Evolutionary conservation across 1,284 basidiomycete species (phyloP), one percentile per base, ranked within the genome.

Genomic region (Gymnopus androsaceus): DNA sequence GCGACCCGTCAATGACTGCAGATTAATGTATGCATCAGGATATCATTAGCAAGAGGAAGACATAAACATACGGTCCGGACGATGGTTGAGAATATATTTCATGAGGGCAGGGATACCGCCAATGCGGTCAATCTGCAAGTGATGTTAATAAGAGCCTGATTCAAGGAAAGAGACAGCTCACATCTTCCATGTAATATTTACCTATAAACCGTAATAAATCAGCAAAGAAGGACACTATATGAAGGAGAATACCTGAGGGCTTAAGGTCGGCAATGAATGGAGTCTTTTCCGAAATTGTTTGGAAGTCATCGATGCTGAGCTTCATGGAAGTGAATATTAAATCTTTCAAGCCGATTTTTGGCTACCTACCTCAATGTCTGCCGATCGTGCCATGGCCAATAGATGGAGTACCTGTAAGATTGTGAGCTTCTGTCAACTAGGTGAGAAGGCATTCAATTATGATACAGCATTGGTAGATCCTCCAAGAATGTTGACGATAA

Each of bases 251-350:
- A 52, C 51, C 51, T 12, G 51, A 52, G 4, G 51, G 87, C 85
- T 94, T 95, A 62, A 98, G 80, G 69, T 99, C 93, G 30, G 93
- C 94, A 14, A 98, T 82, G 76, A 91, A 95, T n/a, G 96, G 96
- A 0, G 94, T 93, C 64, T 83, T 87, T 73, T 97, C 86, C 2
- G 92, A 88, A 44, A 97, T 84, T 55, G 71, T 74, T 74, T 96
- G 93, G 81, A 98, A 96, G 74, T 99, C 96, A 66, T 98, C 95
- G 63, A 99, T 92, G 11, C 82, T 88, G 54, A 99, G 84, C 33
- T 62, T n/a, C 25, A 34, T 14, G 23, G 1, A 48, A n/a, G 7
- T 23, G 12, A 45, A 46, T 52, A 25, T 19, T 2, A 19, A 50
- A 40, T 9, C 23, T 19, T 41, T 15, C 8, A 31, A 31, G 7